Evolutionary conservation across 2,329 filamentous ascomycete genomes (phyloP).

Genomic region (Venturia effusa): DNA sequence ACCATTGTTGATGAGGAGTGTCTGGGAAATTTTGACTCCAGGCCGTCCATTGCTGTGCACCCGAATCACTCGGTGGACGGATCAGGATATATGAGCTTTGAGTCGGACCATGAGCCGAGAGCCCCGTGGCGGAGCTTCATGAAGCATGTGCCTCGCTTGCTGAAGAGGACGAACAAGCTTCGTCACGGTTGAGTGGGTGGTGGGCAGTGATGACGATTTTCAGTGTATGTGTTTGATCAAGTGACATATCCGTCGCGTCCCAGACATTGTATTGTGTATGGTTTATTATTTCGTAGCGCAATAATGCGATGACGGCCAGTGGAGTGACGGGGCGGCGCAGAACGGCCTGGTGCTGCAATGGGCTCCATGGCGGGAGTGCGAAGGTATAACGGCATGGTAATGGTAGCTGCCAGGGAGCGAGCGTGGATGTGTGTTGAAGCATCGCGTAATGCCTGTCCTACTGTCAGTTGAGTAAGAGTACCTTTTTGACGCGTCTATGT

Average conservation of each 20-base stretch:
- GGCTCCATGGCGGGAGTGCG: not conserved
- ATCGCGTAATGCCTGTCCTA: no score
- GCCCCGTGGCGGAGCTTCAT: not conserved
- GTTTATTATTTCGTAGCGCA: not conserved
- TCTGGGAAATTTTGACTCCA: not conserved
- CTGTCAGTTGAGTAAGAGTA: no score
- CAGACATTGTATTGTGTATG: not conserved
- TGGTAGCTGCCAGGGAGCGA: no score
- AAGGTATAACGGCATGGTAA: no score
- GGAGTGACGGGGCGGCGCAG: not conserved
- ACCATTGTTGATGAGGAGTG: slow-evolving; percentile 1
- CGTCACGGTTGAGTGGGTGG: not conserved
- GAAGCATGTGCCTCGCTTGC: not conserved
- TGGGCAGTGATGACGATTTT: not conserved
- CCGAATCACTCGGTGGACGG: not conserved
- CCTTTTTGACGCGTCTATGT: no score
- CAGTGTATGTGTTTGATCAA: not conserved
- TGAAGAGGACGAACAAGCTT: not conserved
- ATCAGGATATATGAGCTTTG: slow-evolving; percentile 6
- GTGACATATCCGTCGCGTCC: not conserved
- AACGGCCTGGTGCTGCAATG: not conserved
- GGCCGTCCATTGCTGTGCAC: not conserved
- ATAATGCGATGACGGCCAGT: not conserved
- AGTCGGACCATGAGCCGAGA: not conserved
- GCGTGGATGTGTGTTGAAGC: no score